Evolutionary conservation across 768 basidiomycete genomes (phyloP).

Genomic region (Boletus vermiculosoides): DNA sequence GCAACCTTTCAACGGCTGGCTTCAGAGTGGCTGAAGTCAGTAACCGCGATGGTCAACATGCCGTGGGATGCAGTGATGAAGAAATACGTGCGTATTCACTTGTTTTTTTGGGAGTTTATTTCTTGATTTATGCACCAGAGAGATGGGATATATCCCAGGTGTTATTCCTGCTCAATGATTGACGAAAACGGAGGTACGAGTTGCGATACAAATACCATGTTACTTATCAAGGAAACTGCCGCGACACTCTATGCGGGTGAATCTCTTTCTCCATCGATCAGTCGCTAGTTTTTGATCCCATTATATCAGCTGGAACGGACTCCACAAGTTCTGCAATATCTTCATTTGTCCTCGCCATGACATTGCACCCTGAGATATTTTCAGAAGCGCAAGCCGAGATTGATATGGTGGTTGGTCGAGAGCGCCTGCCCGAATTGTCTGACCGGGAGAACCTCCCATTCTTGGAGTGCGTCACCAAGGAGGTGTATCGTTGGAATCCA

Average conservation of each 20-base stretch:
- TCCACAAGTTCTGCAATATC: conserved; percentile 5
- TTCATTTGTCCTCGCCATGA: conserved; percentile 2
- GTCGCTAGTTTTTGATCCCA: background rate
- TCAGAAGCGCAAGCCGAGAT: background rate
- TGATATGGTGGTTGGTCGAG: background rate
- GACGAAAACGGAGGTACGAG: conserved; percentile 2
- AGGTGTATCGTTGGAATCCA: conserved; percentile 22
- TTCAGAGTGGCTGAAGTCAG: conserved; percentile 2
- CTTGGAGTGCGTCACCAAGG: conserved; percentile 31
- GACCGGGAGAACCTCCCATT: conserved; percentile 44
- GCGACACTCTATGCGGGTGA: conserved; percentile 2
- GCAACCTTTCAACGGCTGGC: conserved; percentile 5
- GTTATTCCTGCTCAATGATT: conserved; percentile 6
- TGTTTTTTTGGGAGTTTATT: background rate
- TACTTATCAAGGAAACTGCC: conserved; percentile 5
- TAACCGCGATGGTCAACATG: conserved; percentile 2
- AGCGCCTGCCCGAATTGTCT: background rate
- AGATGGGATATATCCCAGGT: background rate
- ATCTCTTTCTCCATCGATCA: background rate
- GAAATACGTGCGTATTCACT: conserved; percentile 2
- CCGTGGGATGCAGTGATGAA: conserved; percentile 4
- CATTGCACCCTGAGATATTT: conserved; percentile 4
- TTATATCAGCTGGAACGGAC: conserved; percentile 2
- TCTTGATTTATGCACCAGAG: background rate
- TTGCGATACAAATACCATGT: background rate